Conservation (phyloP, 371 early-diverging fungal genomes). For the Gilbertella persicaria region DNA sequence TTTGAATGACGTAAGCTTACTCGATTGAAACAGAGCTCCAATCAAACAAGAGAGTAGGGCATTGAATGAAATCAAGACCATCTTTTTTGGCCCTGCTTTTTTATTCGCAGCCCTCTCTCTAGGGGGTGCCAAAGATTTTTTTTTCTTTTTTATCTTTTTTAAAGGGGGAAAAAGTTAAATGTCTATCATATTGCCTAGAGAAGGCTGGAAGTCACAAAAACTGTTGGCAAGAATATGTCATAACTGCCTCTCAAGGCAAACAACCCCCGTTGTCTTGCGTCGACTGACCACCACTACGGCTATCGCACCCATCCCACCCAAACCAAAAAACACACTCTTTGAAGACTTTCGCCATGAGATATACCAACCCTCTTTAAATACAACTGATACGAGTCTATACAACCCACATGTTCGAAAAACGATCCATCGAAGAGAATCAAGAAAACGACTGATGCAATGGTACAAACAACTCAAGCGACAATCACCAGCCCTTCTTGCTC, state of each 20-base stretch:
- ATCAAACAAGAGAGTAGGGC: no score
- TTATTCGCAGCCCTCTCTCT: no score
- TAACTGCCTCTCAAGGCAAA: slow-evolving; percentile 31
- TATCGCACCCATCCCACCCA: neutral
- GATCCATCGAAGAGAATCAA: slow-evolving; percentile 8
- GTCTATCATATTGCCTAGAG: slow-evolving; percentile 28
- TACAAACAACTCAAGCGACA: slow-evolving; percentile 8
- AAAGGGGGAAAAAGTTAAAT: slow-evolving; percentile 24
- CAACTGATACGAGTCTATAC: neutral
- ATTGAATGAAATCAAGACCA: no score
- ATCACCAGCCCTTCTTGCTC: neutral
- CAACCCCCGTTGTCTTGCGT: neutral
- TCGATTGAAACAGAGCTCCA: no score
- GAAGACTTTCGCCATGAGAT: slow-evolving; percentile 17
- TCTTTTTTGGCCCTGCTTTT: no score
- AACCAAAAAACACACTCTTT: neutral
- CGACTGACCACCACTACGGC: slow-evolving; percentile 1
- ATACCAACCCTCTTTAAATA: slow-evolving; percentile 11
- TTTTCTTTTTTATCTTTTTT: neutral
- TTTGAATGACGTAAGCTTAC: no score
- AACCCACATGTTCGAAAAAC: neutral
- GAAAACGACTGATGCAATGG: slow-evolving; percentile 13
- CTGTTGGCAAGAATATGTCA: slow-evolving; percentile 32
- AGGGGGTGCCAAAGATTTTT: neutral
- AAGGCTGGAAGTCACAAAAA: slow-evolving; percentile 37